phyloP scores from a whole-genome alignment of 495 filamentous ascomycete species.

The Amniculicola lignicola region DNA sequence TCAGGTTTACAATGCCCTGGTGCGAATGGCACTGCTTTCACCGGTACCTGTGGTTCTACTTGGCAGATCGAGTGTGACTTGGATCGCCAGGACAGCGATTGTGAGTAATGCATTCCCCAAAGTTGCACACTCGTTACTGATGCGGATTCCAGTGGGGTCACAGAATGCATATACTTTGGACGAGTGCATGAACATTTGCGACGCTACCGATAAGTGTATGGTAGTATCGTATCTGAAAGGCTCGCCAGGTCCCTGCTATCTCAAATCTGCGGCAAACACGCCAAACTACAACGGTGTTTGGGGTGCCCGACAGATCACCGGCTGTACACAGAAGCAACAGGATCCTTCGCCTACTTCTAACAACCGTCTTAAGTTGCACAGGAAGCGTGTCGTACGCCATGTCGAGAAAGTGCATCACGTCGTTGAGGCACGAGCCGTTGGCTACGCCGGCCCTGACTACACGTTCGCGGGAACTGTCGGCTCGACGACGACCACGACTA shows the following conservation, averaged over 20 bases:
- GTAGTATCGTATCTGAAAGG: not conserved
- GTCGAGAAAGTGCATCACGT: too few species aligned
- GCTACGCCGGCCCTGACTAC: too few species aligned
- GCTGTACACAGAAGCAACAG: not conserved
- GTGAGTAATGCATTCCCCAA: not conserved
- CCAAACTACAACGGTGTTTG: not conserved
- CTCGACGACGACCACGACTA: too few species aligned
- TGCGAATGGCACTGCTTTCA: not conserved
- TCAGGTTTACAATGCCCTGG: not conserved
- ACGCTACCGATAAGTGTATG: not conserved
- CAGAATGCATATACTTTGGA: not conserved
- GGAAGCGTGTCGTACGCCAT: not conserved
- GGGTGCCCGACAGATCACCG: not conserved
- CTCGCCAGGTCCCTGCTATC: not conserved
- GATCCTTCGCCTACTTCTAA: too few species aligned
- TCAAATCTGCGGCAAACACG: not conserved
- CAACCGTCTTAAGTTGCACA: too few species aligned
- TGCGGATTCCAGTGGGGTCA: not conserved
- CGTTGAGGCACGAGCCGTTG: too few species aligned
- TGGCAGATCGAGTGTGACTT: not conserved
- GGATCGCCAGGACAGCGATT: constrained; percentile 1
- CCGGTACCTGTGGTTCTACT: not conserved
- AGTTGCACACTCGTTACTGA: not conserved
- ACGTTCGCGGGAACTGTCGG: too few species aligned
- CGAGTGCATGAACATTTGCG: not conserved